These are phyloP conservation scores for Dactylonectria macrodidyma DNA, from an alignment of 2,329 filamentous ascomycete genomes.

Conservation along the genomic window DNA sequence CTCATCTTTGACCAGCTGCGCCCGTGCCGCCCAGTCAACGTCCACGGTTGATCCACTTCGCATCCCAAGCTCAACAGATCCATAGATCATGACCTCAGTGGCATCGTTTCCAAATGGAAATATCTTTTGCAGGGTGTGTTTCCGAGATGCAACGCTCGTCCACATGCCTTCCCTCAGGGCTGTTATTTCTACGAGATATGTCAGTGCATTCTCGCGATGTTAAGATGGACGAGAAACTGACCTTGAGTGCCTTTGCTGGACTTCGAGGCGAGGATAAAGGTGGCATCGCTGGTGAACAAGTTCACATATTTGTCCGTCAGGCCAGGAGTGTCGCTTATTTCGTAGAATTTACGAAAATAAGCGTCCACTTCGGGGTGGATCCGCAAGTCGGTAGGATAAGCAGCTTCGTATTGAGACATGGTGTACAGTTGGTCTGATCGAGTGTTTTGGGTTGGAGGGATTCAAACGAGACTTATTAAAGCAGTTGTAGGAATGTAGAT, in stretches of 20 bases:
- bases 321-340: slow-evolving; percentile 49
- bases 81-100: slow-evolving; percentile 53
- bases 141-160: slow-evolving; percentile 46
- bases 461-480: background rate
- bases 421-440: background rate
- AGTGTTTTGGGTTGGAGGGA: background rate
- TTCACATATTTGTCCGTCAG: slow-evolving; percentile 49
- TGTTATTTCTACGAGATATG: slow-evolving; percentile 46
- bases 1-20: slow-evolving; percentile 61
- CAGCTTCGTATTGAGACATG: slow-evolving; percentile 23
- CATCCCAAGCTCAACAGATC: slow-evolving; percentile 47
- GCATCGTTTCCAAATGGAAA: slow-evolving; percentile 48
- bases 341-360: slow-evolving; percentile 51
- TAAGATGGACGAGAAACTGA: slow-evolving; percentile 22
- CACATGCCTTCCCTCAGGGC: slow-evolving; percentile 50
- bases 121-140: slow-evolving; percentile 49
- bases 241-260: slow-evolving; percentile 43
- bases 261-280: slow-evolving; percentile 50
- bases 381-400: slow-evolving; percentile 12
- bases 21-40: slow-evolving; percentile 69
- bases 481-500: background rate
- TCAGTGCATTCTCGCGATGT: slow-evolving; percentile 20
- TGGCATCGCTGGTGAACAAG: slow-evolving; percentile 48
- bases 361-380: slow-evolving; percentile 42
- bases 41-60: slow-evolving; percentile 47